Evolutionary conservation across 2,329 filamentous ascomycete species (phyloP), one percentile per base, ranked within the genome.

Genomic region (Cytospora schulzeri): DNA sequence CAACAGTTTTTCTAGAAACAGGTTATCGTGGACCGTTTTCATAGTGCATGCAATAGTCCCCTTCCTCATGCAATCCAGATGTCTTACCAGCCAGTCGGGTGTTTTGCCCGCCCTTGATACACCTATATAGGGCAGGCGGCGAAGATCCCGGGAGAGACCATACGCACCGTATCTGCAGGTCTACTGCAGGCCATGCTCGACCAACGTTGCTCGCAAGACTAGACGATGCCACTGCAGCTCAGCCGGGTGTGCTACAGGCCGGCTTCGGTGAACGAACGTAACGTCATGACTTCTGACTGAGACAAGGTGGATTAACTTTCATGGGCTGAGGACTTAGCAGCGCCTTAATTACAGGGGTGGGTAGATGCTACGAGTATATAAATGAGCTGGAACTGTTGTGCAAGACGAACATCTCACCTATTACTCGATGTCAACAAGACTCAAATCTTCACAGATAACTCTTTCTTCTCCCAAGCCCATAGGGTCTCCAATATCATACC

Each of bases 21-120:
- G n/a, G 52, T 31, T 31, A 24, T 22, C 22, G 15, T 29, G 38
- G 38, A 38, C 33, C 52, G 11, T 19, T 14, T 3, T 51, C 28
- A n/a, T 51, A 28, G 29, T 56, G 60, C 60, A 62, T 50, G 52
- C 4, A 56, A 62, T 62, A 62, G 60, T 62, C 60, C 15, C 29
- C 28, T 48, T 55, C 28, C 33, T 28, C 50, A 19, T 61, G 59
- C 52, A 28, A n/a, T n/a, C 35, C 35, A n/a, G n/a, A n/a, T n/a
- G n/a, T 41, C 29, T 51, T 29, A n/a, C 38, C 28, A 17, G 15
- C 59, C 59, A 62, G 28, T 62, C 59, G 59, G 59, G 52, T 62
- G 35, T 17, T 22, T 22, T 31, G n/a, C 26, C 26, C 17, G 28
- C n/a, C 38, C 38, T 28, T n/a, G 26, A 19, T 62, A 50, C 52